Conservation (phyloP, 768 basidiomycete genomes). For the Boletus eberwhitei region DNA sequence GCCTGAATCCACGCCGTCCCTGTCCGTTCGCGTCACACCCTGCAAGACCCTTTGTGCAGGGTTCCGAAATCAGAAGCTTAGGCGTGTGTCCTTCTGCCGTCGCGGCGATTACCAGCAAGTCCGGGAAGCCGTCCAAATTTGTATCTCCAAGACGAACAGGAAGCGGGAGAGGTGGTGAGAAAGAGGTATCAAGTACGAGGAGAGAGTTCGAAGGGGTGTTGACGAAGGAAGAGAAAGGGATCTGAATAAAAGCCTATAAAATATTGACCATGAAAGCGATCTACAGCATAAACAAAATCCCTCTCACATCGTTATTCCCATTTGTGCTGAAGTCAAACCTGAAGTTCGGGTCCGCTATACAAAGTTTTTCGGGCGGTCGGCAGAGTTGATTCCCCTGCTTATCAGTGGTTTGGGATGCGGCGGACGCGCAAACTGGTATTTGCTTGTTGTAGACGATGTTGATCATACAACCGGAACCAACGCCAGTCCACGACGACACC, state of each 20-base stretch:
- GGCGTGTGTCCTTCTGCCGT: conserved; percentile 48
- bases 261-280: neutral
- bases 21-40: conserved; percentile 54
- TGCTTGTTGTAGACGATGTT: conserved; percentile 95
- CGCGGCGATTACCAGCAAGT: conserved; percentile 62
- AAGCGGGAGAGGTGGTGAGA: conserved; percentile 65
- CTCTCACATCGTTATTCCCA: conserved; percentile 48
- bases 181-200: conserved; percentile 66
- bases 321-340: conserved; percentile 62
- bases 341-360: conserved; percentile 77
- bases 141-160: conserved; percentile 83
- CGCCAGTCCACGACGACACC: conserved; percentile 63
- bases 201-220: conserved; percentile 49
- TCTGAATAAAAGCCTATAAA: conserved; percentile 60
- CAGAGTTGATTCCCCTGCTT: conserved; percentile 58
- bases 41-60: conserved; percentile 50
- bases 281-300: neutral
- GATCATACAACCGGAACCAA: conserved; percentile 74
- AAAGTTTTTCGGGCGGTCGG: conserved; percentile 76
- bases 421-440: conserved; percentile 69
- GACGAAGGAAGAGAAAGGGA: conserved; percentile 63
- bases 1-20: conserved; percentile 62
- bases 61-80: conserved; percentile 59
- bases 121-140: conserved; percentile 93
- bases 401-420: conserved; percentile 44